Evolutionary conservation across 495 filamentous ascomycete species (phyloP).

Genomic region (Friedmanniomyces simplex): DNA sequence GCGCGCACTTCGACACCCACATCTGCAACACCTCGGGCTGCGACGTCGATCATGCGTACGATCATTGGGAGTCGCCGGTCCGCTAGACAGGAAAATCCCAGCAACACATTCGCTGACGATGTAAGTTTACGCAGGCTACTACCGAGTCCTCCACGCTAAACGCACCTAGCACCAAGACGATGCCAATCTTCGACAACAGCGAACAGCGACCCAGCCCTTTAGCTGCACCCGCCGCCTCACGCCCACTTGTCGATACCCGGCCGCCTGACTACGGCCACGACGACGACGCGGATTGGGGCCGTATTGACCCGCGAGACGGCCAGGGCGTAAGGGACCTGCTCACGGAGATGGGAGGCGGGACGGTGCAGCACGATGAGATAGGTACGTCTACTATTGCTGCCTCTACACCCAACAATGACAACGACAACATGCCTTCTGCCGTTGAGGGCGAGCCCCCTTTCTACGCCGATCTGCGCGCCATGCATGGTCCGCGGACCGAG

Average conservation of each 20-base stretch:
- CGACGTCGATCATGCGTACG: conserved; percentile 9
- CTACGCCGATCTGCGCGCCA: neutral
- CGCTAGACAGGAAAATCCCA: neutral
- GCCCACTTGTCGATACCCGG: conserved; percentile 5
- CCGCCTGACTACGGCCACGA: conserved; percentile 16
- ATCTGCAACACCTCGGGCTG: conserved; percentile 6
- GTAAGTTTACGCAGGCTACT: neutral
- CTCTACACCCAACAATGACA: neutral
- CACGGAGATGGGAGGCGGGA: neutral
- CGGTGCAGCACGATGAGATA: conserved; percentile 7
- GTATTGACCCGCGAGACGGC: conserved; percentile 13
- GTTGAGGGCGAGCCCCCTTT: neutral
- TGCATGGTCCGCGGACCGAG: neutral
- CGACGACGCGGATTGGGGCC: conserved; percentile 7
- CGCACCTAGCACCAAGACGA: neutral
- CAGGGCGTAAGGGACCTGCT: conserved; percentile 20
- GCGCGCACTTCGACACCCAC: conserved; percentile 18
- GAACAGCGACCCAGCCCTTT: conserved; percentile 17
- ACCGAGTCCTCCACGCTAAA: neutral
- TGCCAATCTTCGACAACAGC: conserved; percentile 15
- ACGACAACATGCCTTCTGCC: neutral
- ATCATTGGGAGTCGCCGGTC: conserved; percentile 19
- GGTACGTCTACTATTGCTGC: conserved; percentile 12
- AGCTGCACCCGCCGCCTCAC: neutral
- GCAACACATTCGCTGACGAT: conserved; percentile 2